Evolutionary conservation across 1,284 basidiomycete species (phyloP), one percentile per base, ranked within the genome.

Genomic region (Bondarzewia mesenterica): DNA sequence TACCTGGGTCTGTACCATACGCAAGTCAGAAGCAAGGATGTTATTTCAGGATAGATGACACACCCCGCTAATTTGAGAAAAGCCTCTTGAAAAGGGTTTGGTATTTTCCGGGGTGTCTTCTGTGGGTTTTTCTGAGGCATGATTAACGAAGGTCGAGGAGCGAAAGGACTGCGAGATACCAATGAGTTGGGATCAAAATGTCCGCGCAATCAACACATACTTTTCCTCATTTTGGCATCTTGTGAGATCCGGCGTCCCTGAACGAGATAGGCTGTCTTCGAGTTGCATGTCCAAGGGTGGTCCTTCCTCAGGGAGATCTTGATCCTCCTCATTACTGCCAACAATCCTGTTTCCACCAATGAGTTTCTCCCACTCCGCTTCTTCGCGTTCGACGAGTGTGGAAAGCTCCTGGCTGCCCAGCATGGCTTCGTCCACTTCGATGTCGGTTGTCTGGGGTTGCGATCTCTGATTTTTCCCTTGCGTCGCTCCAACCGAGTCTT

Each of bases 361-460:
- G 7, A 58, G 47, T 40, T 60, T 58, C 49, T 56, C 60, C 62
- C 67, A 64, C 44, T 70, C 68, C 20, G 61, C 60, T 52, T 73
- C 70, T 47, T 62, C 66, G 18, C 55, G 50, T 42, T 70, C 67
- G 48, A 74, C 64, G 2, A 76, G 53, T 22, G 69, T 66, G 42
- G 60, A 64, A 35, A 82, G 64, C 23, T 75, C 73, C 53, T 80
- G 76, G 51, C 72, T 73, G 1, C 72, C 70, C 21, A 85, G 60
- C 52, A 78, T 65, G 27, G 57, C 63, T 47, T 80, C 70, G 57
- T 85, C 77, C 39, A 84, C 73, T 38, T 83, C 79, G 4, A 74
- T 60, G 29, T 67, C 50, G 16, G 52, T 25, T 36, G 46, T 48
- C 27, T 23, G 52, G 44, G 56, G 48, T 26, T n/a, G 27, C 12